These are phyloP conservation scores for Diddensiella transvaalensis DNA, from an alignment of 805 yeast species.

Conservation along the genomic window DNA sequence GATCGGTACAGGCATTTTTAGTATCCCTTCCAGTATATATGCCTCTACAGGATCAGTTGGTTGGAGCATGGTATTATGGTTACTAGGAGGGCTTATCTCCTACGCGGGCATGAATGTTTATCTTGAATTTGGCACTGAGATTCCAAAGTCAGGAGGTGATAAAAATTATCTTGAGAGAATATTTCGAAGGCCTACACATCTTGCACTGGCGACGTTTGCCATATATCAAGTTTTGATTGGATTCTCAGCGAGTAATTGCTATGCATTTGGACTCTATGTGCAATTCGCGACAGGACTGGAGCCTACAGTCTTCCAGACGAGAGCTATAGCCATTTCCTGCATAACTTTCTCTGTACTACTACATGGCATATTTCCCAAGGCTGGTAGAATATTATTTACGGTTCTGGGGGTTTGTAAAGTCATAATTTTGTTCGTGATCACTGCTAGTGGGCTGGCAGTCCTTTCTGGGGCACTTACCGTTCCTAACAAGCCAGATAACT, in stretches of 20 bases:
- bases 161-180: constrained; percentile 62
- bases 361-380: constrained; percentile 47
- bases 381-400: constrained; percentile 51
- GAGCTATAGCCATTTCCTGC: constrained; percentile 48
- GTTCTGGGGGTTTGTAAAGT: constrained; percentile 53
- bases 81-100: constrained; percentile 60
- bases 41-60: constrained; percentile 58
- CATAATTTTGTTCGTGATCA: constrained; percentile 47
- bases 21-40: constrained; percentile 63
- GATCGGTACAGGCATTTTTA: constrained; percentile 73
- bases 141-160: constrained; percentile 67
- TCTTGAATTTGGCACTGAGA: constrained; percentile 61
- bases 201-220: constrained; percentile 49
- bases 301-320: constrained; percentile 37
- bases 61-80: constrained; percentile 52
- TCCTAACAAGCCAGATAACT: constrained; percentile 34
- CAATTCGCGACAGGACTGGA: constrained; percentile 42
- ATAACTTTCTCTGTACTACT: constrained; percentile 45
- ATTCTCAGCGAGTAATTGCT: constrained; percentile 59
- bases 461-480: constrained; percentile 34
- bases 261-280: constrained; percentile 61
- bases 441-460: constrained; percentile 45
- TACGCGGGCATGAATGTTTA: constrained; percentile 53
- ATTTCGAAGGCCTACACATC: constrained; percentile 50
- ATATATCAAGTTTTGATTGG: constrained; percentile 56